Percentiles rank a stretch among this genome's conserved stretches.
Evolutionary conservation across 768 basidiomycete genomes (phyloP).

Genomic region (Boletus tomentosulus): DNA sequence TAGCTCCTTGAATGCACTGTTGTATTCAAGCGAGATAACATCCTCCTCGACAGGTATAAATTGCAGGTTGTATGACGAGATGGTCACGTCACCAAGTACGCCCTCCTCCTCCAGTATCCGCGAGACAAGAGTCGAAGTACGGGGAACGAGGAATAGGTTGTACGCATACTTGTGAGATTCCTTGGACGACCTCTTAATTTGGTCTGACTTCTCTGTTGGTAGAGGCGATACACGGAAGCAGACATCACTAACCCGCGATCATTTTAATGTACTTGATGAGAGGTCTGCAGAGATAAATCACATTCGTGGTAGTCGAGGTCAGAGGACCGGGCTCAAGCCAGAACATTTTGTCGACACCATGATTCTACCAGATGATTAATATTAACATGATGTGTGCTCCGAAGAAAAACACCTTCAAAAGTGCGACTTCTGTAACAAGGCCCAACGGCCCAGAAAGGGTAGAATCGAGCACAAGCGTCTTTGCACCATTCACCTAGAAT

Average conservation of each 20-base stretch:
- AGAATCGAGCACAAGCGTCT: constrained; percentile 93
- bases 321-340: constrained; percentile 94
- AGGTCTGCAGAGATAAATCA: constrained; percentile 91
- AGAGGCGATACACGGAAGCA: constrained; percentile 11
- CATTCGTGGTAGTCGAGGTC: constrained; percentile 76
- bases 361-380: constrained; percentile 58
- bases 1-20: constrained; percentile 80
- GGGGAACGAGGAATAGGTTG: constrained; percentile 83
- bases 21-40: constrained; percentile 85
- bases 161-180: constrained; percentile 77
- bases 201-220: constrained; percentile 52
- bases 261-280: constrained; percentile 81
- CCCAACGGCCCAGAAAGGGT: constrained; percentile 88
- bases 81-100: constrained; percentile 91
- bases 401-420: constrained; percentile 68
- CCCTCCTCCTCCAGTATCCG: constrained; percentile 92
- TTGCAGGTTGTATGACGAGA: constrained; percentile 86
- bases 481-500: constrained; percentile 82
- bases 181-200: constrained; percentile 78
- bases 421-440: constrained; percentile 88
- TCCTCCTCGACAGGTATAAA: constrained; percentile 94
- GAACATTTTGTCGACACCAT: constrained; percentile 99
- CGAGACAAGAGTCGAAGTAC: constrained; percentile 80
- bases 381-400: not conserved
- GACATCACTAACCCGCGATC: constrained; percentile 68